These are phyloP conservation scores for Fonsecaea multimorphosa DNA, from an alignment of 2,329 filamentous ascomycete genomes.

Conservation along the genomic window DNA sequence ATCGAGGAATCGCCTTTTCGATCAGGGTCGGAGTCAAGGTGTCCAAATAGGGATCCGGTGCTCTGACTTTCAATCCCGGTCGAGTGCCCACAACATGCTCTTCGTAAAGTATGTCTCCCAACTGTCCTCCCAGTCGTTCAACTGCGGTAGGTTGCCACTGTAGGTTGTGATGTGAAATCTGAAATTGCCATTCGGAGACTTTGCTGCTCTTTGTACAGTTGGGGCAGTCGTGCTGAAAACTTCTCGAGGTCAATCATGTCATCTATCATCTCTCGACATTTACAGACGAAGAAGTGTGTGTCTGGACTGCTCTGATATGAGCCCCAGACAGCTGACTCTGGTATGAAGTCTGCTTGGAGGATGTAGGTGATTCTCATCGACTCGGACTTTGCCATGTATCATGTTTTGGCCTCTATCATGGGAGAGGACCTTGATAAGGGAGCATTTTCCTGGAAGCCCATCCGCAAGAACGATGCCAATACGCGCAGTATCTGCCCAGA, in stretches of 20 bases:
- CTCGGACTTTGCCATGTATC: slow-evolving; percentile 45
- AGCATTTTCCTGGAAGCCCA: slow-evolving; percentile 6
- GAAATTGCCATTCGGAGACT: slow-evolving; percentile 46
- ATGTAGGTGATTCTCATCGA: slow-evolving; percentile 43
- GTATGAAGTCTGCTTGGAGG: slow-evolving; percentile 41
- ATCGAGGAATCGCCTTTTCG: slow-evolving; percentile 44
- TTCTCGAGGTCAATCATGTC: slow-evolving; percentile 38
- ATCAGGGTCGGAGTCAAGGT: slow-evolving; percentile 33
- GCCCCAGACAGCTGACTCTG: slow-evolving; percentile 42
- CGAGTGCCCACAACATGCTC: slow-evolving; percentile 41
- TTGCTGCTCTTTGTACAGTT: slow-evolving; percentile 43
- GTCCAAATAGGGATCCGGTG: slow-evolving; percentile 43
- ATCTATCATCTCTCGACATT: slow-evolving; percentile 43
- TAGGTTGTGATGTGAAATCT: slow-evolving; percentile 48
- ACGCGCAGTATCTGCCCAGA: slow-evolving; percentile 6
- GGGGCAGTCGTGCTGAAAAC: slow-evolving; percentile 40
- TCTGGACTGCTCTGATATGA: slow-evolving; percentile 34
- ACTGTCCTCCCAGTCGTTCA: slow-evolving; percentile 45
- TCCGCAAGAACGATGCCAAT: slow-evolving; percentile 14
- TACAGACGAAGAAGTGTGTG: slow-evolving; percentile 43
- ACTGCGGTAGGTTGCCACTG: slow-evolving; percentile 42
- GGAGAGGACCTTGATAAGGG: slow-evolving; percentile 23
- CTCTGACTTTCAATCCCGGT: slow-evolving; percentile 43
- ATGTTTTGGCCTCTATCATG: slow-evolving; percentile 21
- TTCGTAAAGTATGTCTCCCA: slow-evolving; percentile 50